Evolutionary conservation across 2,329 filamentous ascomycete species (phyloP).

Genomic region (Colletotrichum sansevieriae): DNA sequence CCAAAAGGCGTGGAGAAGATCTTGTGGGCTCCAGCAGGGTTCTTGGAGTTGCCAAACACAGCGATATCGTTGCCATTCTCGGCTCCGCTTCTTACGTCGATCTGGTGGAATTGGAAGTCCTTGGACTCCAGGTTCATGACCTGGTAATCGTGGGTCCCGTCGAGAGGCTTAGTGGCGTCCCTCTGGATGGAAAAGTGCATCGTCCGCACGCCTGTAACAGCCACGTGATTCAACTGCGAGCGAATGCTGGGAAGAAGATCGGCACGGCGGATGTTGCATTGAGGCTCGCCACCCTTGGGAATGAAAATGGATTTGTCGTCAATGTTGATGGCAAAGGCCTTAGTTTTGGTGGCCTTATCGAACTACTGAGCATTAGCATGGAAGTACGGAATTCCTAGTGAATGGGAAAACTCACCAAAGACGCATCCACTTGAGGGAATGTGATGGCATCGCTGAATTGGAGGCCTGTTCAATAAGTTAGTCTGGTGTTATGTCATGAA

Average conservation of each 20-base stretch:
- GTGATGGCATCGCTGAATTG: constrained; percentile 40
- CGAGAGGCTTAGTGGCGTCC: constrained; percentile 55
- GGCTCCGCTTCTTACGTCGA: constrained; percentile 46
- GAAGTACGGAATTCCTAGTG: background rate
- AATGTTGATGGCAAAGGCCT: constrained; percentile 43
- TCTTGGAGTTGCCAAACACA: constrained; percentile 40
- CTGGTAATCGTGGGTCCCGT: constrained; percentile 61
- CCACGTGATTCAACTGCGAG: constrained; percentile 52
- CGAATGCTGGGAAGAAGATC: constrained; percentile 57
- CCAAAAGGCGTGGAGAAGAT: constrained; percentile 41
- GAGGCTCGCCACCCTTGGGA: constrained; percentile 50
- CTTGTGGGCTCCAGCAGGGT: constrained; percentile 15
- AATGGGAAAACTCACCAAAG: constrained; percentile 17
- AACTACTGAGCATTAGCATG: constrained; percentile 24
- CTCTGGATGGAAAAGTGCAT: constrained; percentile 61
- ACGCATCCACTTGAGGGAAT: constrained; percentile 38
- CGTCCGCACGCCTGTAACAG: constrained; percentile 58
- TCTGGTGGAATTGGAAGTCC: constrained; percentile 40
- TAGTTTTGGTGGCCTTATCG: constrained; percentile 42
- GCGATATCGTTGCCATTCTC: constrained; percentile 51
- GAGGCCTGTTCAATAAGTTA: constrained; percentile 17
- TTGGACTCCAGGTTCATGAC: constrained; percentile 44
- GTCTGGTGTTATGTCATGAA: background rate
- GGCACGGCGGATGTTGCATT: constrained; percentile 60
- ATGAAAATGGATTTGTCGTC: constrained; percentile 59